phyloP scores from a whole-genome alignment of 345 rosid genomes.

The Rhodomyrtus tomentosa region DNA sequence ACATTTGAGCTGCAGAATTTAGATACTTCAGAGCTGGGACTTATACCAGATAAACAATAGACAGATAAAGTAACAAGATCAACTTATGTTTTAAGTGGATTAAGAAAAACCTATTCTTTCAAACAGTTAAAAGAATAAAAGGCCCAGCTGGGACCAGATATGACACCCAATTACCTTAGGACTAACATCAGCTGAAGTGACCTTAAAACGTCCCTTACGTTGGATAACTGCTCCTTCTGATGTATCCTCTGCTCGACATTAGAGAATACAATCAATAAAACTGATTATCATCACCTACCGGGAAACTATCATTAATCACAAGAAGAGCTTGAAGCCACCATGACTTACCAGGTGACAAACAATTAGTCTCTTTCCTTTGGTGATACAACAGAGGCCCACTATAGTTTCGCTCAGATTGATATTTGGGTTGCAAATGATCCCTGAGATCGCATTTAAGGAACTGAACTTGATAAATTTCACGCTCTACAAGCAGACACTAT shows the following conservation, averaged over 20 bases:
- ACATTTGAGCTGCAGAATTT: background rate
- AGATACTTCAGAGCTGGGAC: background rate
- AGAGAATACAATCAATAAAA: background rate
- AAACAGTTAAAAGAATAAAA: background rate
- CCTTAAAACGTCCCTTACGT: conserved; percentile 83
- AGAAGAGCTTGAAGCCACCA: background rate
- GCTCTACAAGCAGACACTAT: background rate
- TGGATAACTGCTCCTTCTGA: conserved; percentile 74
- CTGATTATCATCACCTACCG: background rate
- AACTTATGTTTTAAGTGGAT: background rate
- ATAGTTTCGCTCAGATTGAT: conserved; percentile 31
- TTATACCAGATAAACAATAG: background rate
- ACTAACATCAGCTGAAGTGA: conserved; percentile 71
- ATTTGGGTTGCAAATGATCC: conserved; percentile 55
- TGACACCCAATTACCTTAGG: conserved; percentile 48
- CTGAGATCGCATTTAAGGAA: conserved; percentile 11
- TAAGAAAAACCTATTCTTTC: background rate
- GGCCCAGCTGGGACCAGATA: background rate
- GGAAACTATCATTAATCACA: background rate
- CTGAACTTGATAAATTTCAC: background rate
- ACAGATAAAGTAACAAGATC: background rate
- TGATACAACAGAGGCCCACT: conserved; percentile 14
- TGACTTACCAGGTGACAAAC: conserved; percentile 35
- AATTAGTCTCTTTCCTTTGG: conserved; percentile 56
- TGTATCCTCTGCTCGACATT: conserved; percentile 43